Base-by-base conservation (phyloP, 352 stramenopile species). In the Phytophthora pisi region DNA sequence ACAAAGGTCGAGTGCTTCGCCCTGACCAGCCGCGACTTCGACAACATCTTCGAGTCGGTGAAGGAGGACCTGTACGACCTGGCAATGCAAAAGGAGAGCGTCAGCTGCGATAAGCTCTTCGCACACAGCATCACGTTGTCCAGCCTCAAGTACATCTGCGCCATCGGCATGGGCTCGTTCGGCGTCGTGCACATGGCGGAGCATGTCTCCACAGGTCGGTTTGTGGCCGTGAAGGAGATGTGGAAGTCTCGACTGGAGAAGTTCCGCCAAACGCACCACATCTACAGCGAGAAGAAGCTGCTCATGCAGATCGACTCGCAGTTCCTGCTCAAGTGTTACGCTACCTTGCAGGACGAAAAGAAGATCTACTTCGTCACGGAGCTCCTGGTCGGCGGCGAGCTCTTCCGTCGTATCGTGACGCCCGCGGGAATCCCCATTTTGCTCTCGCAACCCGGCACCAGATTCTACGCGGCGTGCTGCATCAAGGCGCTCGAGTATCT, bases 311-410 rank as follows among this genome's bases (percentile, higher is more conserved):
- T 94, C 26, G 92, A 90, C 66, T 96, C 98, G 64, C 94, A 95
- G 47, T 98, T 99, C 74, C 98, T 99, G 40, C 94, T 99, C 10
- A 97, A 97, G 60, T 79, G 98, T 26, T 92, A 86, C 36, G 90
- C 78, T 59, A 97, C 95, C 8, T 98, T 97, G 68, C 96, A 99
- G 76, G 93, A 98, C 62, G 78, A 88, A 23, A 91, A 90, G 69
- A 98, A 95, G 61, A 78, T 99, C 34, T 99, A 98, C 78, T 98
- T 99, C 85, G 85, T 99, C 28, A 84, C 99, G 49, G 96, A 99
- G 68, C 98, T 98, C 54, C 79, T 98, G 15, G 93, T 98, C 59
- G 85, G 85, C 23, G 85, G 85, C 9, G 85, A 93, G 52, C 81
- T 93, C 58, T 93, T 92, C 63, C 82, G 89, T 50, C 80, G 84